Conservation (phyloP, 2,329 filamentous ascomycete genomes). For the Sporothrix phasma region DNA sequence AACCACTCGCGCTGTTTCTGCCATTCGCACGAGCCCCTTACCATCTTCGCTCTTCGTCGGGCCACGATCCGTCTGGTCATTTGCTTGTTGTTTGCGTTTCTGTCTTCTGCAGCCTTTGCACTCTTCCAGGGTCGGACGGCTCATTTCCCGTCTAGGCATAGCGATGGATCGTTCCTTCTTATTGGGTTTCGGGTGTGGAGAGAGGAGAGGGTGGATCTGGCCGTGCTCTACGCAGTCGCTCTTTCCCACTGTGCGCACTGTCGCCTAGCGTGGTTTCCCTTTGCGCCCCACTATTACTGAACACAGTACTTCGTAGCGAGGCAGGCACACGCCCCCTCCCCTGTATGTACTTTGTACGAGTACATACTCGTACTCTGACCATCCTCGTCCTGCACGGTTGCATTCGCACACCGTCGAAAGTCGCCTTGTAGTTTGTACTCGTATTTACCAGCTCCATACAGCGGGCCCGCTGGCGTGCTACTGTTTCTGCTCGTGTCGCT, state of each 20-base stretch:
- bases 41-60: neutral
- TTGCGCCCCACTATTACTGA: too few relatives aligned
- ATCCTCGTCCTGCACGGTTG: too few relatives aligned
- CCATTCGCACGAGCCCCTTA: too few relatives aligned
- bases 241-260: neutral
- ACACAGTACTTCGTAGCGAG: too few relatives aligned
- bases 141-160: neutral
- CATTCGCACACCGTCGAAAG: too few relatives aligned
- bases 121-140: neutral
- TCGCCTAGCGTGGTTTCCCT: neutral
- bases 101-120: neutral
- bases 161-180: neutral
- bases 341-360: neutral
- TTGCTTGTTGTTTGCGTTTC: neutral
- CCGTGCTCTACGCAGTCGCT: neutral
- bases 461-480: neutral
- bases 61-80: neutral
- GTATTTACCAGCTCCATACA: slow-evolving; percentile 3
- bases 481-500: neutral
- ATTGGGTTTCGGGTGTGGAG: too few relatives aligned
- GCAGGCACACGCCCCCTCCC: neutral
- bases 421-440: too few relatives aligned
- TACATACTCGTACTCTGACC: too few relatives aligned
- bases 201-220: neutral
- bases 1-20: too few relatives aligned